Evolutionary conservation across 1,284 basidiomycete genomes (phyloP).

Genomic region (Apiotrichum gracile): DNA sequence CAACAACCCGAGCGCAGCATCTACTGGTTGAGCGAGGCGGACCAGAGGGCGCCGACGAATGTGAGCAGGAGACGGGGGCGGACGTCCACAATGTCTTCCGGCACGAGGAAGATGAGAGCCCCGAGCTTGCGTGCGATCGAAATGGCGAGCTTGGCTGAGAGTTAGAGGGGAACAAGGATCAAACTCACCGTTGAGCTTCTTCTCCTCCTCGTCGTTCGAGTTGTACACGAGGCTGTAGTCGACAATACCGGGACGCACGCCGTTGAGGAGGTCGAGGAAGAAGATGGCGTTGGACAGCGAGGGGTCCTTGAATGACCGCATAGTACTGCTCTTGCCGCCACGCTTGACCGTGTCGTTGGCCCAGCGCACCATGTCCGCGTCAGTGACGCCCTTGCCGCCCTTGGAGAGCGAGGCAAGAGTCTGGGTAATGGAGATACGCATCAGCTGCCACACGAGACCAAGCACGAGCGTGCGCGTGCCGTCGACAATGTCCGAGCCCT

Average conservation of each 20-base stretch:
- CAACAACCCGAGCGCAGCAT: not conserved
- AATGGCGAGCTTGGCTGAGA: constrained; percentile 84
- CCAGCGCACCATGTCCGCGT: constrained; percentile 93
- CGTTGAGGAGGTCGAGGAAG: constrained; percentile 89
- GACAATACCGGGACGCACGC: constrained; percentile 87
- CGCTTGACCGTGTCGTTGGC: constrained; percentile 84
- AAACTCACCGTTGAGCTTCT: constrained; percentile 77
- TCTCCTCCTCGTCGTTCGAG: constrained; percentile 60
- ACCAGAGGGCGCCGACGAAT: constrained; percentile 51
- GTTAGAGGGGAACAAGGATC: not conserved
- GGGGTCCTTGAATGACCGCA: constrained; percentile 92
- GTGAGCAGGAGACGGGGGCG: constrained; percentile 65
- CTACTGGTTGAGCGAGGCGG: constrained; percentile 32
- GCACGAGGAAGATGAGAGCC: constrained; percentile 93
- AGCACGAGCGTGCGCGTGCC: constrained; percentile 84
- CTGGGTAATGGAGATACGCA: constrained; percentile 83
- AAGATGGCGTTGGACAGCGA: constrained; percentile 84
- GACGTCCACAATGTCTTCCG: constrained; percentile 86
- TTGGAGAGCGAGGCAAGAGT: constrained; percentile 75
- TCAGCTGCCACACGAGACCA: constrained; percentile 95
- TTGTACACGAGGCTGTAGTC: constrained; percentile 74
- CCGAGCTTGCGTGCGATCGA: constrained; percentile 97
- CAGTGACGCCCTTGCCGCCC: constrained; percentile 71
- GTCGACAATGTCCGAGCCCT: constrained; percentile 95
- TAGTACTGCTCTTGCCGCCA: constrained; percentile 58